A percentile compares a stretch with the other conserved stretches of the same genome.
phyloP scores from a whole-genome alignment of 1,284 basidiomycete genomes.

The Mycena sp. region DNA sequence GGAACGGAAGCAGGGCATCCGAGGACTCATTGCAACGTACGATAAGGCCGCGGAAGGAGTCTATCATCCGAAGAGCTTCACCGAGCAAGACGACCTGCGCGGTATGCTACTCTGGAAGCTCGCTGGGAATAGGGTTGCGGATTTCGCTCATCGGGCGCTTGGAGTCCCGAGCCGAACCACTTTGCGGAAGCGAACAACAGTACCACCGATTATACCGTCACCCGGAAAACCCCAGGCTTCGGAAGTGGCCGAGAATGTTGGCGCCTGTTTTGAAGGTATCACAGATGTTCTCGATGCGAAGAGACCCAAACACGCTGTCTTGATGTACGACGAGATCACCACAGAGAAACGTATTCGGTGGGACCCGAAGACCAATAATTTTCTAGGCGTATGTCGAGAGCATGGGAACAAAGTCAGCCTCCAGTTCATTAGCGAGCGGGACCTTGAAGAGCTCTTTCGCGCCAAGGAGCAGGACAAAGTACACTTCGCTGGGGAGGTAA shows the following conservation, averaged over 20 bases:
- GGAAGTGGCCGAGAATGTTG: slow-evolving; percentile 33
- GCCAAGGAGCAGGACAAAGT: slow-evolving; percentile 33
- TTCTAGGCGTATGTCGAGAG: slow-evolving; percentile 44
- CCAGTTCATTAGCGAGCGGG: slow-evolving; percentile 32
- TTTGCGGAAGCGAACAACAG: slow-evolving; percentile 21
- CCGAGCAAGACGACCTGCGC: slow-evolving; percentile 33
- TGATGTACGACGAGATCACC: no score
- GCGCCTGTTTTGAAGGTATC: no score
- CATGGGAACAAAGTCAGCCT: slow-evolving; percentile 32
- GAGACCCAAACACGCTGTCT: no score
- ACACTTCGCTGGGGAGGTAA: slow-evolving; percentile 42
- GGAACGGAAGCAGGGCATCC: no score
- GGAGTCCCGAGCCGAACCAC: slow-evolving; percentile 30
- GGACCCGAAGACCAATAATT: slow-evolving; percentile 14
- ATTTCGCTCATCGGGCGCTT: slow-evolving; percentile 34
- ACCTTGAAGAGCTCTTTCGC: slow-evolving; percentile 37
- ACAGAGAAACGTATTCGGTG: no score
- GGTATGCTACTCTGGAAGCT: slow-evolving; percentile 32
- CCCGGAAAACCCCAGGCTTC: slow-evolving; percentile 24
- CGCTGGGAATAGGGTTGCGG: slow-evolving; percentile 34
- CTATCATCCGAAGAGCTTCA: slow-evolving; percentile 35
- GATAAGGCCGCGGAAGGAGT: no score
- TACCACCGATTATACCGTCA: slow-evolving; percentile 32
- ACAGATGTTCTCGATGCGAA: no score
- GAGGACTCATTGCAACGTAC: no score